Conservation (phyloP, 2,329 filamentous ascomycete genomes). For the Alternaria ventricosa region DNA sequence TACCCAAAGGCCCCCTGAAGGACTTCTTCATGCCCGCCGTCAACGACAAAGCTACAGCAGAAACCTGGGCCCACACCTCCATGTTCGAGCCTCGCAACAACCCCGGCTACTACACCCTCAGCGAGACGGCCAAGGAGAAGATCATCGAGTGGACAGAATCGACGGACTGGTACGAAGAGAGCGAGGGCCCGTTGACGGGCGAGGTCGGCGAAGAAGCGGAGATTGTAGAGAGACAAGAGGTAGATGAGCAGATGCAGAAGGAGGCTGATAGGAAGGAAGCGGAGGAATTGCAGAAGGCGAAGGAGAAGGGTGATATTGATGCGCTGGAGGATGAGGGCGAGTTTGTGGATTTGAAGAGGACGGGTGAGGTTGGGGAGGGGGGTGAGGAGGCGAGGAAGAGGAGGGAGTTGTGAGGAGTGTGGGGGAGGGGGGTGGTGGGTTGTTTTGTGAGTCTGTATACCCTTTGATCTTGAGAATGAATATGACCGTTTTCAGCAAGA, state of each 20-base stretch:
- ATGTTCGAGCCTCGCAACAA: slow-evolving; percentile 78
- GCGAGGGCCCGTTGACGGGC: slow-evolving; percentile 36
- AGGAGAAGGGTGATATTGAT: slow-evolving; percentile 1
- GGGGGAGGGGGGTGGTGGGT: not conserved
- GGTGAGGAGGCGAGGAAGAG: slow-evolving; percentile 18
- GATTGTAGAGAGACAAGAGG: slow-evolving; percentile 36
- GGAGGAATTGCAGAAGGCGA: slow-evolving; percentile 1
- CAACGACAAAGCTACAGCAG: slow-evolving; percentile 81
- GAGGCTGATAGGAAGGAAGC: slow-evolving; percentile 20
- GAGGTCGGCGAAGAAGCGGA: slow-evolving; percentile 42
- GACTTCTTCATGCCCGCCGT: slow-evolving; percentile 54
- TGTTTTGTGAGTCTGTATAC: not conserved
- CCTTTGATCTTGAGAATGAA: not conserved
- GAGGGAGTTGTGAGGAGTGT: slow-evolving; percentile 17
- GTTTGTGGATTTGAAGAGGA: slow-evolving; percentile 25
- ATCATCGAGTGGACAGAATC: slow-evolving; percentile 70
- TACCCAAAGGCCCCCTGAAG: slow-evolving; percentile 45
- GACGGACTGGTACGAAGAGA: slow-evolving; percentile 68
- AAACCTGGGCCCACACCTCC: slow-evolving; percentile 80
- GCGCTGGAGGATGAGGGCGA: slow-evolving; percentile 13
- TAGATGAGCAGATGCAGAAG: slow-evolving; percentile 29
- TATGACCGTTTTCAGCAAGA: not conserved
- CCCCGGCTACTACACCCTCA: slow-evolving; percentile 72
- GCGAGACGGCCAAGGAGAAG: slow-evolving; percentile 68
- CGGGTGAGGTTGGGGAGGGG: slow-evolving; percentile 8